A percentile compares a stretch with the other conserved stretches of the same genome.
Conservation (phyloP, 805 yeast genomes). For the Schwanniomyces pseudopolymorphus region DNA sequence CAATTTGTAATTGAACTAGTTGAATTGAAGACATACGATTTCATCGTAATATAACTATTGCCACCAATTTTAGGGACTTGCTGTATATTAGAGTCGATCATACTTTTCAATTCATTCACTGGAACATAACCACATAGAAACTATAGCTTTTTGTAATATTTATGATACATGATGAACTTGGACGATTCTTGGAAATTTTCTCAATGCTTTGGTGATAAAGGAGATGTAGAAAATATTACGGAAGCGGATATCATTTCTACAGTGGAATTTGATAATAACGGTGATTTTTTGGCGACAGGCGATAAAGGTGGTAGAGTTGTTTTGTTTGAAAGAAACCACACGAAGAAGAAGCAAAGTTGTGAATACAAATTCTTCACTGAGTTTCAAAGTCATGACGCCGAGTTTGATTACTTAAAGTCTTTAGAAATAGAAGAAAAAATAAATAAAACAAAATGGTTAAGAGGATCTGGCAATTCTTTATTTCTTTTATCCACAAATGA, state of each 20-base stretch:
- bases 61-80: not conserved
- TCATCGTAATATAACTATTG: not conserved
- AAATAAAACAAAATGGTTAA: slow-evolving; percentile 96
- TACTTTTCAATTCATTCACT: not conserved
- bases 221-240: slow-evolving; percentile 91
- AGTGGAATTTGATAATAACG: slow-evolving; percentile 93
- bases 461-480: slow-evolving; percentile 84
- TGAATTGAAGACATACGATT: not conserved
- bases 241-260: slow-evolving; percentile 97
- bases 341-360: slow-evolving; percentile 61
- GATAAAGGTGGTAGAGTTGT: slow-evolving; percentile 99
- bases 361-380: slow-evolving; percentile 96
- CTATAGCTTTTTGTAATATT: not conserved
- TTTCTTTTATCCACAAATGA: slow-evolving; percentile 90
- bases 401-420: slow-evolving; percentile 93
- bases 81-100: not conserved
- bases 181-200: slow-evolving; percentile 74
- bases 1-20: not conserved
- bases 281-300: slow-evolving; percentile 95
- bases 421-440: slow-evolving; percentile 97
- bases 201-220: slow-evolving; percentile 98
- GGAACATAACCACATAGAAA: not conserved
- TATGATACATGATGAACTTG: slow-evolving; percentile 7
- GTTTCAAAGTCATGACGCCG: slow-evolving; percentile 98
- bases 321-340: slow-evolving; percentile 82